A percentile compares a stretch with the other conserved stretches of the same genome.
Conservation (phyloP, 208 protist species). For the Leishmania gerbilli region DNA sequence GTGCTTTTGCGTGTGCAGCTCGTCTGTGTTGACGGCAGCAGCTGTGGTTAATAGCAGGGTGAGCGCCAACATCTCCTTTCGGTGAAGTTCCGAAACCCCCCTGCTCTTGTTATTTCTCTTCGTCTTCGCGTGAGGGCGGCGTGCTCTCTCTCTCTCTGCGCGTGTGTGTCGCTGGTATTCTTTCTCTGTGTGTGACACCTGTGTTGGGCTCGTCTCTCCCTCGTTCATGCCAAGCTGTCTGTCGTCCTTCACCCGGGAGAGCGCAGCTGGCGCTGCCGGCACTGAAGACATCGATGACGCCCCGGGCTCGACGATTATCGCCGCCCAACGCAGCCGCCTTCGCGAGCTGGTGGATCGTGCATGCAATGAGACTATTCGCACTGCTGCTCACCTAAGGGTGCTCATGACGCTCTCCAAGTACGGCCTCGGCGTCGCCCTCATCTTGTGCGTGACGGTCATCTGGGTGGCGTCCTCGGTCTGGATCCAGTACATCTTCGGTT, state of each 20-base stretch:
- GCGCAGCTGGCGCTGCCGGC: background rate
- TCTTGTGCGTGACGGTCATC: constrained; percentile 89
- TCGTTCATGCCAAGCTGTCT: background rate
- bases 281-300: background rate
- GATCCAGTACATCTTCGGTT: constrained; percentile 91
- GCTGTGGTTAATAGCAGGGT: background rate
- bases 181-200: background rate
- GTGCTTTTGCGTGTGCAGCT: background rate
- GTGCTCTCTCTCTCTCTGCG: background rate
- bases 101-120: background rate
- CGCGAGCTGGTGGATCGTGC: background rate
- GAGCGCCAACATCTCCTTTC: background rate
- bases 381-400: constrained; percentile 1
- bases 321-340: constrained; percentile 2
- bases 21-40: background rate
- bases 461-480: constrained; percentile 88
- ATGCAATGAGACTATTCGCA: background rate
- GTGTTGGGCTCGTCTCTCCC: background rate
- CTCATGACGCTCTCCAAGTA: constrained; percentile 56
- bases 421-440: constrained; percentile 77
- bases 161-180: background rate
- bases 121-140: background rate
- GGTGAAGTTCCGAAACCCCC: background rate
- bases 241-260: background rate
- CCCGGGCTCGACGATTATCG: constrained; percentile 2